Evolutionary conservation across 1,284 basidiomycete genomes (phyloP).

Genomic region (Apiotrichum gracile): DNA sequence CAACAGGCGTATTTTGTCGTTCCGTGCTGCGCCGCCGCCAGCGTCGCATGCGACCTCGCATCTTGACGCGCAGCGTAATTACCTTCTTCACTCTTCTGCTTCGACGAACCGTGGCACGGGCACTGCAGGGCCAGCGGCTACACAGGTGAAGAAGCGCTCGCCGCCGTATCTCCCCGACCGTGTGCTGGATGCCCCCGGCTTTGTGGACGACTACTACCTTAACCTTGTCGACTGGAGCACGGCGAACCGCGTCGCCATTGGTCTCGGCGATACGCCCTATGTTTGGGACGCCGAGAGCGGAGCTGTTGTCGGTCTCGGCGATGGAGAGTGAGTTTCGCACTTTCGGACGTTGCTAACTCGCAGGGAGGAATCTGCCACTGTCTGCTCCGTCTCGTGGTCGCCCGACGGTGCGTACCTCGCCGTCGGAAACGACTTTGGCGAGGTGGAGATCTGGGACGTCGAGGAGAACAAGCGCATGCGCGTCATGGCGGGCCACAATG

Average conservation of each 20-base stretch:
- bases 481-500: conserved; percentile 74
- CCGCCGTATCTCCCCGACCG: conserved; percentile 68
- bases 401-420: conserved; percentile 82
- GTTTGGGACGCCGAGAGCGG: conserved; percentile 93
- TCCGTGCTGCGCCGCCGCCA: conserved; percentile 41
- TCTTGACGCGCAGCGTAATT: conserved; percentile 41
- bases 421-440: conserved; percentile 71
- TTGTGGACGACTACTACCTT: conserved; percentile 95
- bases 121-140: conserved; percentile 13
- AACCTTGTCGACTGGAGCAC: conserved; percentile 88
- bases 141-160: conserved; percentile 26
- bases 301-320: conserved; percentile 65
- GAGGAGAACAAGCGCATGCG: conserved; percentile 73
- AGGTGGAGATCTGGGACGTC: conserved; percentile 94
- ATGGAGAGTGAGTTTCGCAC: conserved; percentile 16
- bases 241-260: conserved; percentile 81
- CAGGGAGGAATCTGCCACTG: conserved; percentile 54
- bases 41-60: conserved; percentile 42
- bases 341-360: neutral
- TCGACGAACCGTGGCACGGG: conserved; percentile 25
- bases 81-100: conserved; percentile 32
- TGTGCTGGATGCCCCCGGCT: conserved; percentile 89
- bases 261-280: conserved; percentile 73
- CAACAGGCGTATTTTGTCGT: conserved; percentile 42
- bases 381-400: conserved; percentile 78